phyloP scores from a whole-genome alignment of 2,329 filamentous ascomycete genomes.

The Fusarium buxicola region DNA sequence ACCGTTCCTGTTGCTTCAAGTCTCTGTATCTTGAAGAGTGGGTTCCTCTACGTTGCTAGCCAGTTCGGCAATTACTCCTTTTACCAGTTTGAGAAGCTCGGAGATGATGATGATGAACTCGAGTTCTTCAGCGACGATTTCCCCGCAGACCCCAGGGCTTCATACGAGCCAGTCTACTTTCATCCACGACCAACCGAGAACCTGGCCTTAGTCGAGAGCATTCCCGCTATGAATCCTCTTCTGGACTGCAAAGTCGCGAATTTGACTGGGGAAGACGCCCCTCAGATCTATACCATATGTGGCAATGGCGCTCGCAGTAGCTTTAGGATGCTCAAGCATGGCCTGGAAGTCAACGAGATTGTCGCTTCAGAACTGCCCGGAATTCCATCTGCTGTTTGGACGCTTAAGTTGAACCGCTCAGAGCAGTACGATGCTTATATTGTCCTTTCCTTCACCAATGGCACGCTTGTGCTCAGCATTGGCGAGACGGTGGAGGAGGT shows the following conservation, averaged over 20 bases:
- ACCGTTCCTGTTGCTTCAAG: conserved; percentile 90
- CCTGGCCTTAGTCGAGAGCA: conserved; percentile 83
- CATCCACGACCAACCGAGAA: conserved; percentile 83
- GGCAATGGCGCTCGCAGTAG: conserved; percentile 89
- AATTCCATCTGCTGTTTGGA: conserved; percentile 94
- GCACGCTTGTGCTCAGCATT: conserved; percentile 91
- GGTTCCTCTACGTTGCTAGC: conserved; percentile 91
- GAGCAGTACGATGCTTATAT: conserved; percentile 96
- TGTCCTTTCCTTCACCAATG: conserved; percentile 90
- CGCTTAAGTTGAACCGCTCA: conserved; percentile 82
- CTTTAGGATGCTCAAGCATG: conserved; percentile 93
- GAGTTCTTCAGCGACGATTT: conserved; percentile 89
- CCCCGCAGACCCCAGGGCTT: conserved; percentile 76
- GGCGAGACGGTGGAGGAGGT: conserved; percentile 98
- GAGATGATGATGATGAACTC: conserved; percentile 91
- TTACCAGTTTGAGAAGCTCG: conserved; percentile 97
- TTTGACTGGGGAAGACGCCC: conserved; percentile 89
- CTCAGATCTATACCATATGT: conserved; percentile 94
- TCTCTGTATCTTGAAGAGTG: conserved; percentile 93
- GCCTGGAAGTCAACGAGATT: conserved; percentile 91
- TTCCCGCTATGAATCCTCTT: conserved; percentile 90
- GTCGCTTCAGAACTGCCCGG: conserved; percentile 93
- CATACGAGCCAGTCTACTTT: conserved; percentile 86
- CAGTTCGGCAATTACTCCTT: conserved; percentile 95
- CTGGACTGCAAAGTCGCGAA: conserved; percentile 94